Conservation (phyloP, 768 basidiomycete species). For the Hemileccinum rubropunctum region DNA sequence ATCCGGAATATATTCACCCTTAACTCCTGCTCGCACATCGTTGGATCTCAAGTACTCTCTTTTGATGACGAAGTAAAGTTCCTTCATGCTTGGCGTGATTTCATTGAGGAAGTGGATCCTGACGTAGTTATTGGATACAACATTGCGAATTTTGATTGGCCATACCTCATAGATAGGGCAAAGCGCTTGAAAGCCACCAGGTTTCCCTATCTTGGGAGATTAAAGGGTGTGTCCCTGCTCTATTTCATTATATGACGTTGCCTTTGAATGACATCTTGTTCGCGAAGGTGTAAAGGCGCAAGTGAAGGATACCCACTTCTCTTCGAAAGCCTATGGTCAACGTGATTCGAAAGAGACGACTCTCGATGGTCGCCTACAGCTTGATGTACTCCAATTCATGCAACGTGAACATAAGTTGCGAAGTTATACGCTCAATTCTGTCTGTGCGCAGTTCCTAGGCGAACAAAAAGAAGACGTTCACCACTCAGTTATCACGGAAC, state of each 20-base stretch:
- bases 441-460: conserved; percentile 95
- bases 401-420: conserved; percentile 97
- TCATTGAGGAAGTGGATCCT: conserved; percentile 86
- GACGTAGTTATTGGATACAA: conserved; percentile 98
- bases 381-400: conserved; percentile 97
- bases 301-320: conserved; percentile 93
- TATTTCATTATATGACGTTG: neutral
- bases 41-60: conserved; percentile 93
- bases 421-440: conserved; percentile 96
- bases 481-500: conserved; percentile 95
- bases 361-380: conserved; percentile 89
- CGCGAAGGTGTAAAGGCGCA: conserved; percentile 67
- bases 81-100: conserved; percentile 85
- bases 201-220: conserved; percentile 74
- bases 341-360: conserved; percentile 93
- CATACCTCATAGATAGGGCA: conserved; percentile 92
- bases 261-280: conserved; percentile 5
- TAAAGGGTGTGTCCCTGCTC: conserved; percentile 52
- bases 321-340: conserved; percentile 95
- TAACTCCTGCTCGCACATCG: conserved; percentile 91
- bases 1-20: conserved; percentile 96
- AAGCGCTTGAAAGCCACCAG: conserved; percentile 67
- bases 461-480: conserved; percentile 99
- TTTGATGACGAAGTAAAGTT: conserved; percentile 73
- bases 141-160: conserved; percentile 90